A percentile compares a stretch with the other conserved stretches of the same genome.
Conservation (phyloP, 2,329 filamentous ascomycete genomes). For the Proliferodiscus dingleyae region DNA sequence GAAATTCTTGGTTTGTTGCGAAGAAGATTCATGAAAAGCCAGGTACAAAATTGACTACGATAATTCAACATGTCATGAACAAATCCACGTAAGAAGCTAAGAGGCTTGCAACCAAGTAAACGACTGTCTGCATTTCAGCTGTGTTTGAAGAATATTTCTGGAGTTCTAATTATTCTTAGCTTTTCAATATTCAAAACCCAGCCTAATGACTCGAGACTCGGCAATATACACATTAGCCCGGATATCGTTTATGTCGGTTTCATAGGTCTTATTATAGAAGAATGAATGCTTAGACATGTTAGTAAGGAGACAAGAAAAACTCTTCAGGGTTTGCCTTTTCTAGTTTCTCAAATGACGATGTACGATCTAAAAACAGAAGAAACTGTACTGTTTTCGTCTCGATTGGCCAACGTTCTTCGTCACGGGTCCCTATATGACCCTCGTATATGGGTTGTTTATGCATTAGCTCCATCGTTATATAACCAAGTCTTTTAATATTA, state of each 20-base stretch:
- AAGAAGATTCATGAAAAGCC: no score
- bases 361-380: slow-evolving; percentile 5
- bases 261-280: not conserved
- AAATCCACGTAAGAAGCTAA: no score
- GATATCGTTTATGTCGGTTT: slow-evolving; percentile 1
- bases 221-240: slow-evolving; percentile 8
- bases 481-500: slow-evolving; percentile 12
- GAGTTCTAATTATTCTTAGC: no score
- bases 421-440: slow-evolving; percentile 4
- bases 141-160: no score
- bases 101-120: no score
- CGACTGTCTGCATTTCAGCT: no score
- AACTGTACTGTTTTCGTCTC: slow-evolving; percentile 7
- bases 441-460: slow-evolving; percentile 7
- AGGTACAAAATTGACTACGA: no score
- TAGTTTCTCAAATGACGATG: slow-evolving; percentile 3
- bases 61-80: no score
- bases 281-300: slow-evolving; percentile 4
- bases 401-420: slow-evolving; percentile 5
- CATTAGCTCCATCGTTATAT: slow-evolving; percentile 12
- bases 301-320: not conserved
- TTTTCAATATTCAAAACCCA: no score
- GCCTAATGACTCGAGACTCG: slow-evolving; percentile 7
- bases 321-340: not conserved
- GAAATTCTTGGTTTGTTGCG: no score